Conservation (phyloP, 805 yeast genomes). For the Lipomyces kockii region DNA sequence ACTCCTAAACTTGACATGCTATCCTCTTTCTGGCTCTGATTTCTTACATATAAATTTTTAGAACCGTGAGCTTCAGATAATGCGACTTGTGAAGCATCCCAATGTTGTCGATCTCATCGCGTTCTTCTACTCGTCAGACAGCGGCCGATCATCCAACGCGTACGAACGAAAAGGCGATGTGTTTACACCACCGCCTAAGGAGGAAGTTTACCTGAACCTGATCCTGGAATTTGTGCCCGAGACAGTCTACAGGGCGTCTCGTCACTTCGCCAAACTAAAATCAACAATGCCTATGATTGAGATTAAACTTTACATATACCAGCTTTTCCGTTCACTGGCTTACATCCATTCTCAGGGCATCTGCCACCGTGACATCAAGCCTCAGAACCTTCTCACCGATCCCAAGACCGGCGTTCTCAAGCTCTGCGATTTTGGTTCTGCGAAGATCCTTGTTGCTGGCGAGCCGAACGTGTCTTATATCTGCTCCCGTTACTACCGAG, state of each 20-base stretch:
- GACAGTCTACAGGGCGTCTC: conserved; percentile 87
- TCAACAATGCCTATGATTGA: conserved; percentile 86
- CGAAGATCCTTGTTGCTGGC: conserved; percentile 82
- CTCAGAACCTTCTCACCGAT: conserved; percentile 85
- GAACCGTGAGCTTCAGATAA: conserved; percentile 94
- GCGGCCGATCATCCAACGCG: conserved; percentile 20
- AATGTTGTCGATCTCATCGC: conserved; percentile 88
- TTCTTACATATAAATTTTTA: conserved; percentile 46
- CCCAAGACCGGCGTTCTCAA: conserved; percentile 84
- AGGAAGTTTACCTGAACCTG: conserved; percentile 83
- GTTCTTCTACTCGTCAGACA: conserved; percentile 70
- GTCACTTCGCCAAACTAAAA: conserved; percentile 62
- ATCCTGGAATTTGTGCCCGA: conserved; percentile 95
- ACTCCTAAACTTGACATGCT: not conserved
- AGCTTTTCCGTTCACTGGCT: conserved; percentile 73
- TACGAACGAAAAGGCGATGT: conserved; percentile 36
- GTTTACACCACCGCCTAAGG: conserved; percentile 57
- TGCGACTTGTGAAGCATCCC: conserved; percentile 85
- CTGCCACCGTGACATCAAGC: conserved; percentile 93
- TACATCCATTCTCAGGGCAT: conserved; percentile 71
- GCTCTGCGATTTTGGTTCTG: conserved; percentile 95
- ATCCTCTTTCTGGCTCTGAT: conserved; percentile 38
- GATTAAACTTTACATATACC: conserved; percentile 85
- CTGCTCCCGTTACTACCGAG: conserved; percentile 94
- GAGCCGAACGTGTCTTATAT: conserved; percentile 97